Percentiles rank a stretch among this genome's conserved stretches.
Evolutionary conservation across 2,329 filamentous ascomycete species (phyloP).

Genomic region (Mollisiaceae sp.): DNA sequence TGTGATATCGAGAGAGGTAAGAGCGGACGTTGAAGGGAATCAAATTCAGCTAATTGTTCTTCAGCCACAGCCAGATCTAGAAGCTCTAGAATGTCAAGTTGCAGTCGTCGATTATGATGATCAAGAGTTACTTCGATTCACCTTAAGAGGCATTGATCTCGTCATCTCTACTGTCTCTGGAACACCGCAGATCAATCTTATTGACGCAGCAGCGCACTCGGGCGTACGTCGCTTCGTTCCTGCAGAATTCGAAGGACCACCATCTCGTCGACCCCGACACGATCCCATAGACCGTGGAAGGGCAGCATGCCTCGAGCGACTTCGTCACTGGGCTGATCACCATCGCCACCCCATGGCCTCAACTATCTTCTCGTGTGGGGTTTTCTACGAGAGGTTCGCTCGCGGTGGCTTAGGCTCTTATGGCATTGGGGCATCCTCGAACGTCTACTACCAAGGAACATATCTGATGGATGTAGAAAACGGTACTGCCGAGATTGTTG

Average conservation of each 20-base stretch:
- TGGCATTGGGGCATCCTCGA: conserved; percentile 62
- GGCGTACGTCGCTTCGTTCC: conserved; percentile 74
- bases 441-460: conserved; percentile 60
- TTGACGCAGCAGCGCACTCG: conserved; percentile 70
- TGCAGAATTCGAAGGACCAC: conserved; percentile 74
- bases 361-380: conserved; percentile 74
- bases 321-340: conserved; percentile 58
- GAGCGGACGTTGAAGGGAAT: neutral
- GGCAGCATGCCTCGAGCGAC: conserved; percentile 58
- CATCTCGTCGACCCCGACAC: conserved; percentile 56
- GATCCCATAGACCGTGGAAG: conserved; percentile 68
- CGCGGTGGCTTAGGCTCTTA: conserved; percentile 66
- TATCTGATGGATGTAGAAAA: conserved; percentile 68
- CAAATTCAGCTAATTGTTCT: conserved; percentile 20
- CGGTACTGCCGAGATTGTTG: conserved; percentile 64
- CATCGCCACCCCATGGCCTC: conserved; percentile 61
- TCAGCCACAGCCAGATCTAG: conserved; percentile 46
- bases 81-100: conserved; percentile 61
- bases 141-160: conserved; percentile 73
- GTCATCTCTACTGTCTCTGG: conserved; percentile 77
- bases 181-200: conserved; percentile 69
- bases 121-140: conserved; percentile 62
- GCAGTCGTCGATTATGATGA: conserved; percentile 71
- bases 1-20: conserved; percentile 69
- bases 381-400: conserved; percentile 78